Base-by-base conservation (phyloP, 257 asterid species). In the Coffea canephora region DNA sequence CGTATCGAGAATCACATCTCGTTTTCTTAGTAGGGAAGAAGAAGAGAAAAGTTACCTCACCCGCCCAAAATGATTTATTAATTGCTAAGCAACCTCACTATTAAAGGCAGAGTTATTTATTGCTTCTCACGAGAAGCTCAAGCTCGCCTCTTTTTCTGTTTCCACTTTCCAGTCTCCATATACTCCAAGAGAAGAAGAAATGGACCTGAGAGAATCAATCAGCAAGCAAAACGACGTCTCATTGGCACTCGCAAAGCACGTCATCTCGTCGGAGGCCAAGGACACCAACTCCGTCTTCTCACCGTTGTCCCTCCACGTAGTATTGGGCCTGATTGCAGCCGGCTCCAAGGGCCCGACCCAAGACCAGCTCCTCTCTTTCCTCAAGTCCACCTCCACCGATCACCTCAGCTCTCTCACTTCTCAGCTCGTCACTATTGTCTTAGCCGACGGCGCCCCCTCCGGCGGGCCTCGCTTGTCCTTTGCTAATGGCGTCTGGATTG, bases 401-500 rank as follows among this genome's bases (percentile, higher is more conserved):
- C 82, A 79, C 3, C 72, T 87, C 39, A 81, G 79, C 80, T 74
- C 83, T 6, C 77, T 85, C 7, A 64, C 85, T 1, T 87, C 89
- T 50, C 86, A 81, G 83, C 83, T 85, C 71, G 85, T 79, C 69
- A 52, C 77, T 9, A 41, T 70, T 12, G 82, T 85, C 5, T 83
- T 85, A 31, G 78, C 82, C 66, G 90, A 85, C 79, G 90, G 90
- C 19, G 72, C 82, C 27, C 54, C 82, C 21, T 71, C 69, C 27
- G 89, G 90, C 74, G 90, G 90, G 6, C 90, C 90, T 2, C 79
- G 77, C 0, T 48, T 85, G 79, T 81, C 86, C 0, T 80, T 81
- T 48, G 86, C 83, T 55, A 87, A 85, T 46, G 85, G 89, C 4
- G 82, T 87, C 25, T 87, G 89, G 90, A 54, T 87, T 57, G 90